phyloP scores from a whole-genome alignment of 1,139 yeast genomes.

The Scheffersomyces cryptocercus region DNA sequence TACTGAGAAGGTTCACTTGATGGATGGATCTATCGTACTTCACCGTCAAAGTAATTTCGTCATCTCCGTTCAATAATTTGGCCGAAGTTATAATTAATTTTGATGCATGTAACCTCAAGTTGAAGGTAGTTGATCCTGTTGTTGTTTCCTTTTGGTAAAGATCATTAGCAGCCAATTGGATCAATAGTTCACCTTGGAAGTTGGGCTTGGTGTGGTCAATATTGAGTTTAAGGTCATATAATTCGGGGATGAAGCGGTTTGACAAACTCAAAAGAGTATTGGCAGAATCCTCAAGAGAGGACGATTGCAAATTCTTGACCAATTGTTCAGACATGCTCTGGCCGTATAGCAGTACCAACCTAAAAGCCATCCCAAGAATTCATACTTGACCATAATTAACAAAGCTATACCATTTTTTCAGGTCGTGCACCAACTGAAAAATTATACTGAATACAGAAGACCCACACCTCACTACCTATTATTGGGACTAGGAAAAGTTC shows the following conservation, averaged over 20 bases:
- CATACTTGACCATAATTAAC: too few relatives aligned
- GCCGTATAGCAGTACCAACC: too few relatives aligned
- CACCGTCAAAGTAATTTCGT: conserved; percentile 25
- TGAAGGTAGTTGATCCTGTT: conserved; percentile 15
- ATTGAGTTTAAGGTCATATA: conserved; percentile 42
- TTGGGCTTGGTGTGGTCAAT: conserved; percentile 56
- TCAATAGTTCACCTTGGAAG: conserved; percentile 47
- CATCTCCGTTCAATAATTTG: conserved; percentile 9
- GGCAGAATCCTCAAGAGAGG: background rate
- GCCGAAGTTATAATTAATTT: conserved; percentile 39
- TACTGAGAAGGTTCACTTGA: conserved; percentile 23
- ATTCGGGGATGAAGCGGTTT: conserved; percentile 41
- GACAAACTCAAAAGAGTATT: conserved; percentile 19
- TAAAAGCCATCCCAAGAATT: too few relatives aligned
- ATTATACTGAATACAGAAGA: too few relatives aligned
- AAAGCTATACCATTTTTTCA: too few relatives aligned
- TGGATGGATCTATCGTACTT: conserved; percentile 41
- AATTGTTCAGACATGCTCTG: background rate
- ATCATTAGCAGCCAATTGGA: conserved; percentile 31
- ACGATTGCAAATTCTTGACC: background rate
- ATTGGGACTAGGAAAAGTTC: too few relatives aligned
- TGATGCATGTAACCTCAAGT: conserved; percentile 41
- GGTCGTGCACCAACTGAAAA: too few relatives aligned
- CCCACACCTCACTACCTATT: too few relatives aligned
- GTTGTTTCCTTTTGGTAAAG: conserved; percentile 22